Conservation (phyloP, 768 basidiomycete species). For the Suillus bovinus region DNA sequence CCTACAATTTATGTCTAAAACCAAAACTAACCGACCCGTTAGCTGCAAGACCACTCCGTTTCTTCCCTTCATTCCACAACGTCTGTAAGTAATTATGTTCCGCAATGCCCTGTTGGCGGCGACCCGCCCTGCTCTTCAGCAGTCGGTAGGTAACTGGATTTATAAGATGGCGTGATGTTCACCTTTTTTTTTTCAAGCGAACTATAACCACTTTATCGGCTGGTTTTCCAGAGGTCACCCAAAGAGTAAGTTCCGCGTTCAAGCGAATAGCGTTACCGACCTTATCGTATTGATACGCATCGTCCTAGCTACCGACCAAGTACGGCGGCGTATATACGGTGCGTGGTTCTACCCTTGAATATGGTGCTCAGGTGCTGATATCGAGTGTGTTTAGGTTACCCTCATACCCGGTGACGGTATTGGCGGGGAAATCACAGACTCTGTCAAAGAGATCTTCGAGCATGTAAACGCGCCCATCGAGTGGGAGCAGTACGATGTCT, state of each 20-base stretch:
- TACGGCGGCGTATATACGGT: slow-evolving; percentile 94
- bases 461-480: slow-evolving; percentile 97
- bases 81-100: slow-evolving; percentile 60
- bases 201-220: slow-evolving; percentile 76
- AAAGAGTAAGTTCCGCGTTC: slow-evolving; percentile 51
- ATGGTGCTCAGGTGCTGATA: slow-evolving; percentile 26
- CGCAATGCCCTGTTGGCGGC: slow-evolving; percentile 62
- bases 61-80: slow-evolving; percentile 33
- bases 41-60: slow-evolving; percentile 11
- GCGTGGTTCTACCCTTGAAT: slow-evolving; percentile 6
- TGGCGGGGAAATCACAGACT: slow-evolving; percentile 95
- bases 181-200: slow-evolving; percentile 44
- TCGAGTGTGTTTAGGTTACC: slow-evolving; percentile 65
- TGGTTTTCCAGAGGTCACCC: slow-evolving; percentile 73
- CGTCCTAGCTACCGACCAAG: slow-evolving; percentile 73
- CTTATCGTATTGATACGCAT: slow-evolving; percentile 2
- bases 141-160: slow-evolving; percentile 45
- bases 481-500: slow-evolving; percentile 98
- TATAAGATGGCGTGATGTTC: background rate
- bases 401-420: slow-evolving; percentile 98
- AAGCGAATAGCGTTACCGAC: slow-evolving; percentile 8
- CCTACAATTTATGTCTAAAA: slow-evolving; percentile 7
- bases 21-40: slow-evolving; percentile 2
- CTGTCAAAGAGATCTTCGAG: slow-evolving; percentile 99
- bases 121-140: slow-evolving; percentile 51